phyloP scores from a whole-genome alignment of 495 filamentous ascomycete genomes.

The Penicillium desertorum region DNA sequence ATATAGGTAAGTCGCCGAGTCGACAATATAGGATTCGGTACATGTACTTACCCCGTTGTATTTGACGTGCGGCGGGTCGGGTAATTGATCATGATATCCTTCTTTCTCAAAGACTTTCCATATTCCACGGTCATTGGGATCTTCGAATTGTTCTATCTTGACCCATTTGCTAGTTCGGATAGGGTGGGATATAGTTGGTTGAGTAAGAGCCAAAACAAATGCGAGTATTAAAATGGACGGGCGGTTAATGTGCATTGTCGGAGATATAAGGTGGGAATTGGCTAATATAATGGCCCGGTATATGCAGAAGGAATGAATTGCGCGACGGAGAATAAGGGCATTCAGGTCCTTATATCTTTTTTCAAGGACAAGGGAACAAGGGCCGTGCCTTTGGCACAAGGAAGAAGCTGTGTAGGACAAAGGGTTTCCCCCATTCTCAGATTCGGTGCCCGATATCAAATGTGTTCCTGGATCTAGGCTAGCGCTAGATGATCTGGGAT shows the following conservation, averaged over 20 bases:
- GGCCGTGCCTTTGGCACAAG: conserved; percentile 3
- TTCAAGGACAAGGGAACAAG: not conserved
- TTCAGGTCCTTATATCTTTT: conserved; percentile 1
- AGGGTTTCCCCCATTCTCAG: not conserved
- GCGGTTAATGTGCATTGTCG: not conserved
- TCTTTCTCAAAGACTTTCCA: conserved; percentile 19
- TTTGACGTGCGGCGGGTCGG: conserved; percentile 5
- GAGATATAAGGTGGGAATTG: not conserved
- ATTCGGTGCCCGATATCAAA: not conserved
- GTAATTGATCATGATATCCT: not conserved
- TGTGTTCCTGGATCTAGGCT: conserved; percentile 2
- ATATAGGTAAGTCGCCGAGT: not conserved
- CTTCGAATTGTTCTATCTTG: conserved; percentile 6
- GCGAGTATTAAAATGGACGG: conserved; percentile 10
- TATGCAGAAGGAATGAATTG: conserved; percentile 1
- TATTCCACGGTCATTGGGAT: not conserved
- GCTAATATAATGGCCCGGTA: not conserved
- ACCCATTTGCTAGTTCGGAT: conserved; percentile 18
- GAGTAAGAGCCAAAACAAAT: conserved; percentile 15
- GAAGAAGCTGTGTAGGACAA: not conserved
- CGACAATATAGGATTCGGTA: not conserved
- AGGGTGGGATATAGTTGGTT: conserved; percentile 17
- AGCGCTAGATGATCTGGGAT: not conserved
- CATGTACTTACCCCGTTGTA: conserved; percentile 11
- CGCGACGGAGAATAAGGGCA: not conserved